Conservation (phyloP, 345 rosid species). For the Populus ilicifolia region DNA sequence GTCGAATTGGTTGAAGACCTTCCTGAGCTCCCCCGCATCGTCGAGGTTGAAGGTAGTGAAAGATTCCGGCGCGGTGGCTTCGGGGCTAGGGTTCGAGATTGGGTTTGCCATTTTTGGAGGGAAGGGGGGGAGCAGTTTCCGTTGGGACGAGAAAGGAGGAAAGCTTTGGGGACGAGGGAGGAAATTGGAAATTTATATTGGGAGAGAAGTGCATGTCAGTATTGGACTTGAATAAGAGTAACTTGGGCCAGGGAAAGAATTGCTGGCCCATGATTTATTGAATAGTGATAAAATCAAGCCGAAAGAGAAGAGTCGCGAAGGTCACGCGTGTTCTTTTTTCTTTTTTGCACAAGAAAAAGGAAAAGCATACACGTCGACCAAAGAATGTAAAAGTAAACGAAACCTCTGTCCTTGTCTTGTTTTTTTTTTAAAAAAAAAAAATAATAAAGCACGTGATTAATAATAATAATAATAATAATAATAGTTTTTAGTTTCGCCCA, state of each 20-base stretch:
- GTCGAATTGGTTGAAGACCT: conserved; percentile 73
- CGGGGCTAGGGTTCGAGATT: neutral
- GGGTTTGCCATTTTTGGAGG: neutral
- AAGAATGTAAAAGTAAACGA: neutral
- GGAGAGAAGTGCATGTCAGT: neutral
- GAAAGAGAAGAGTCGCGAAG: no score
- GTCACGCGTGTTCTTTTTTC: neutral
- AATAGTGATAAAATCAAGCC: no score
- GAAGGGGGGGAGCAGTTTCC: neutral
- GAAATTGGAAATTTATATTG: neutral
- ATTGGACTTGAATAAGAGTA: no score
- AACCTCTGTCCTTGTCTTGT: no score
- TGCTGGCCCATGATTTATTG: no score
- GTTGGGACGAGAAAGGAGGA: neutral
- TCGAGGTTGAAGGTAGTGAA: neutral
- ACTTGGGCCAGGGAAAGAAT: no score
- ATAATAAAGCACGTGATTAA: no score
- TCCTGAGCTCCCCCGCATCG: conserved; percentile 45
- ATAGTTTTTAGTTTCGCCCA: no score
- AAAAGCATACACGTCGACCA: neutral
- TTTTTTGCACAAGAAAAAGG: neutral
- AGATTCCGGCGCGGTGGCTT: neutral
- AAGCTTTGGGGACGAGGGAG: neutral
- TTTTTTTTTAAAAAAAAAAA: no score
- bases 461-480: no score